A percentile compares a stretch with the other conserved stretches of the same genome.
phyloP scores from a whole-genome alignment of 805 yeast genomes.

The Wickerhamiella nectarea region DNA sequence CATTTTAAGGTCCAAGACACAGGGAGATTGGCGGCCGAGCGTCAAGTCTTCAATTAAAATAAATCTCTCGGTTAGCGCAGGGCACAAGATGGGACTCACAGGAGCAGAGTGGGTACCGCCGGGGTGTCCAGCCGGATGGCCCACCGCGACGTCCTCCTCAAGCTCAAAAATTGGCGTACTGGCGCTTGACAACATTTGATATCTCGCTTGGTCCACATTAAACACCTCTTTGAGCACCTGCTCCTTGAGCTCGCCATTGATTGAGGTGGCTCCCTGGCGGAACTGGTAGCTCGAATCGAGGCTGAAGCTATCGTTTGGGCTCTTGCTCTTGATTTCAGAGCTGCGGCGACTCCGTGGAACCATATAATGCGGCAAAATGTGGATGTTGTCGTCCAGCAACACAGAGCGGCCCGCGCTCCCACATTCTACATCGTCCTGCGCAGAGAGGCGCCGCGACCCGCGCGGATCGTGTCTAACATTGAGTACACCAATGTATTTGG shows the following conservation, averaged over 20 bases:
- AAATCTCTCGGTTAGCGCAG: conserved; percentile 54
- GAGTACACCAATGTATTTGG: conserved; percentile 83
- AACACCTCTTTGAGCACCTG: conserved; percentile 61
- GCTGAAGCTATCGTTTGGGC: not conserved
- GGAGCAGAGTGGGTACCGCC: conserved; percentile 8
- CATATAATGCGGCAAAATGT: conserved; percentile 73
- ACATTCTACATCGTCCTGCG: conserved; percentile 2
- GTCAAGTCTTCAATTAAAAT: conserved; percentile 85
- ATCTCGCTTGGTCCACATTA: too few species aligned
- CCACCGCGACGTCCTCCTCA: conserved; percentile 3
- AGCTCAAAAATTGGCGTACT: conserved; percentile 2
- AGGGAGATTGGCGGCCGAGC: conserved; percentile 65
- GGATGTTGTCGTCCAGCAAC: conserved; percentile 80
- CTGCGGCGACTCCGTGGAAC: conserved; percentile 28
- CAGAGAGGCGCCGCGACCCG: conserved; percentile 2
- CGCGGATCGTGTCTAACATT: conserved; percentile 64
- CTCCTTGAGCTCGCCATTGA: conserved; percentile 59
- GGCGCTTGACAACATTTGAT: not conserved
- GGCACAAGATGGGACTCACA: conserved; percentile 5
- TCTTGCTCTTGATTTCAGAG: conserved; percentile 4
- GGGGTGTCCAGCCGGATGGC: not conserved
- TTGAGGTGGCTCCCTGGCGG: conserved; percentile 45
- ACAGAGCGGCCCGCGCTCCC: conserved; percentile 30
- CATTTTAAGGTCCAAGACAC: conserved; percentile 92
- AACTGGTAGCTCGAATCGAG: conserved; percentile 7